Conservation (phyloP, 2,329 filamentous ascomycete species). For the Pseudomassariella vexata region DNA sequence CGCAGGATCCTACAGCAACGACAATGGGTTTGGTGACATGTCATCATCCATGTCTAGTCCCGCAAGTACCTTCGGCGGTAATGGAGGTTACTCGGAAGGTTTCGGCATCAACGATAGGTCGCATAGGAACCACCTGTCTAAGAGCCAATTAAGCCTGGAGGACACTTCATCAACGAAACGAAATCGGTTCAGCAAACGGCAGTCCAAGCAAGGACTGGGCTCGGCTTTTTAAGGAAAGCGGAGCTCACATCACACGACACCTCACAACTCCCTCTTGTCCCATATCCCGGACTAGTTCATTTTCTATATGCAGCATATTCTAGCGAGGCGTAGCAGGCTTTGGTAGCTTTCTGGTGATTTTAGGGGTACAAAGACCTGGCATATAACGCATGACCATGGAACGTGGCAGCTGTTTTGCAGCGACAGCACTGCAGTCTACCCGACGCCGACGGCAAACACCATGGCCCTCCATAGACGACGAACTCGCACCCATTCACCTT, state of each 20-base stretch:
- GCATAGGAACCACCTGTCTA: slow-evolving; percentile 52
- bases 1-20: slow-evolving; percentile 58
- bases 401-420: no score
- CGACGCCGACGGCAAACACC: no score
- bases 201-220: slow-evolving; percentile 90
- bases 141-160: slow-evolving; percentile 51
- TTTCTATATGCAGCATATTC: slow-evolving; percentile 6
- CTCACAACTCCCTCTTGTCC: slow-evolving; percentile 8
- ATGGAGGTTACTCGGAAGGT: slow-evolving; percentile 45
- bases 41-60: slow-evolving; percentile 71
- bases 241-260: no score
- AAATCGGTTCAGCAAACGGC: slow-evolving; percentile 80
- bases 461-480: no score
- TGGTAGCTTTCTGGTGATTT: slow-evolving; percentile 3
- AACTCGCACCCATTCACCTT: no score
- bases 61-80: slow-evolving; percentile 63
- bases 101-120: slow-evolving; percentile 44
- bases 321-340: slow-evolving; percentile 7
- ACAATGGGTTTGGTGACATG: slow-evolving; percentile 63
- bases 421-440: no score
- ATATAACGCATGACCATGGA: no score
- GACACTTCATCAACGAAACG: slow-evolving; percentile 45
- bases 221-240: slow-evolving; percentile 64
- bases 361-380: no score
- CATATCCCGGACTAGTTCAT: no score